Conservation (phyloP, 2,329 filamentous ascomycete genomes). For the Fusarium pseudonygamai region DNA sequence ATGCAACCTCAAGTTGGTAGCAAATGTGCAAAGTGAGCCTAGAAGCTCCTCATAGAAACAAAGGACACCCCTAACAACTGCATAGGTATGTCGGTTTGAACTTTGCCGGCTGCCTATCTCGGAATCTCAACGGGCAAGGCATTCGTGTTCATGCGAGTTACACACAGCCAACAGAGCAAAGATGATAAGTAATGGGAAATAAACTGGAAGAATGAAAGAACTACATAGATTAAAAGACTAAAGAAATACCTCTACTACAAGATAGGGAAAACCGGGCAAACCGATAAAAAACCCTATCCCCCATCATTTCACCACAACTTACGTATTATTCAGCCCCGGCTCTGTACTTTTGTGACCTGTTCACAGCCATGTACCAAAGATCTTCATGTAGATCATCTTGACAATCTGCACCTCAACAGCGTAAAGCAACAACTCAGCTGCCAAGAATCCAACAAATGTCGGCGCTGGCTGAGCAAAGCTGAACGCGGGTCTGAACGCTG, state of each 20-base stretch:
- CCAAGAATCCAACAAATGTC: neutral
- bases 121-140: neutral
- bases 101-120: too few species aligned
- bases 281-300: neutral
- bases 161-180: neutral
- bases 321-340: too few species aligned
- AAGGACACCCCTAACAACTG: too few species aligned
- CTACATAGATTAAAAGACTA: neutral
- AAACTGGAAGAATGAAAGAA: neutral
- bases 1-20: neutral
- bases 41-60: too few species aligned
- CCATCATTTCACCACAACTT: too few species aligned
- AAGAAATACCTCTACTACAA: rapidly evolving
- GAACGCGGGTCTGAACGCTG: neutral
- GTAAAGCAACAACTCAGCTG: neutral
- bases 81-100: too few species aligned
- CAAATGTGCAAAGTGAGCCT: neutral
- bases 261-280: neutral
- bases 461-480: neutral
- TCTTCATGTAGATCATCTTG: neutral
- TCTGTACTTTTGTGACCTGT: too few species aligned
- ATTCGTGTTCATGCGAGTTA: neutral
- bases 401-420: neutral
- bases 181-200: neutral
- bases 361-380: neutral